These are phyloP conservation scores for Porphyrellus sp. DNA, from an alignment of 1,284 basidiomycete species.

Conservation along the genomic window DNA sequence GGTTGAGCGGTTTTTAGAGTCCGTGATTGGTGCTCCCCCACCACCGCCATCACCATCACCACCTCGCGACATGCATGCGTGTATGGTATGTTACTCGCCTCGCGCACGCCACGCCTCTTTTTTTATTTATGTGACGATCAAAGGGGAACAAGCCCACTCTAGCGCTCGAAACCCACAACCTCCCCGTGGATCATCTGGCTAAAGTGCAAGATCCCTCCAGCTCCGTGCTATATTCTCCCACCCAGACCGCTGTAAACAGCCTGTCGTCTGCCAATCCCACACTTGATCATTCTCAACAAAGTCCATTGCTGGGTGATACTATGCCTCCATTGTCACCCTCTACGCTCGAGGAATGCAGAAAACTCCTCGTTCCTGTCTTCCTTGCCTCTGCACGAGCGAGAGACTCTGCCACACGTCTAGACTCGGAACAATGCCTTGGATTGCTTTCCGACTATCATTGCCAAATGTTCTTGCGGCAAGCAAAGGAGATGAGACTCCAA, in stretches of 20 bases:
- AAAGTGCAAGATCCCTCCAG: conserved; percentile 7
- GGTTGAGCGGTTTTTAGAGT: conserved; percentile 28
- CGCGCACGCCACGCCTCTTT: conserved; percentile 5
- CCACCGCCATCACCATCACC: not conserved
- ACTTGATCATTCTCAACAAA: conserved; percentile 7
- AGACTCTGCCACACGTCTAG: conserved; percentile 11
- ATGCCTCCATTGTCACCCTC: conserved; percentile 11
- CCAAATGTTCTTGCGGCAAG: conserved; percentile 18
- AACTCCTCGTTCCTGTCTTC: conserved; percentile 27
- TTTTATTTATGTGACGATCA: conserved; percentile 8
- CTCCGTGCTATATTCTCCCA: conserved; percentile 12
- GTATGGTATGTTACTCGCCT: conserved; percentile 20
- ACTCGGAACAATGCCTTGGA: conserved; percentile 19
- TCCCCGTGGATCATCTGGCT: conserved; percentile 5
- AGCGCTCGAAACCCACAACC: conserved; percentile 18
- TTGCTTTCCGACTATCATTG: conserved; percentile 32
- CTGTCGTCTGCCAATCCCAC: conserved; percentile 5
- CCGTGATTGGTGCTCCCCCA: conserved; percentile 21
- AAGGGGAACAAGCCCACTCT: conserved; percentile 12
- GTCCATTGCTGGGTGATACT: conserved; percentile 3
- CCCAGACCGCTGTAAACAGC: conserved; percentile 12
- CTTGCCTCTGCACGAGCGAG: conserved; percentile 17
- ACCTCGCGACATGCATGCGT: conserved; percentile 2
- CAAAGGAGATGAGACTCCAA: conserved; percentile 28
- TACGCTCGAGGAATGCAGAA: conserved; percentile 30